phyloP scores from a whole-genome alignment of 352 stramenopile species.

The Globisporangium heterothallicum region DNA sequence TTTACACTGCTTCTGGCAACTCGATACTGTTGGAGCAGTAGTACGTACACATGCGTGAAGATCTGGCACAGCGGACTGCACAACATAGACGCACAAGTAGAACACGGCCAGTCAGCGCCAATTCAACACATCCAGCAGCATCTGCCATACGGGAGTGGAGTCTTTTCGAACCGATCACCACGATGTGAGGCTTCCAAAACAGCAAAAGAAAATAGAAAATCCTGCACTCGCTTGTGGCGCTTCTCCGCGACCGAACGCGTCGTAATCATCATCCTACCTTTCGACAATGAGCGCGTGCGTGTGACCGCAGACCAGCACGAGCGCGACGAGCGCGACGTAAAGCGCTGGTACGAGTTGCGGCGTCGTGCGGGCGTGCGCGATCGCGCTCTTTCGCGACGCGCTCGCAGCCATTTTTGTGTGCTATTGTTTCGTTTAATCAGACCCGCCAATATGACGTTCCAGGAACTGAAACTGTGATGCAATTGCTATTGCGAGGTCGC shows the following conservation, averaged over 20 bases:
- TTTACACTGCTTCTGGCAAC: not conserved
- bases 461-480: not conserved
- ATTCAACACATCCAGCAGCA: too few relatives aligned
- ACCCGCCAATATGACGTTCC: not conserved
- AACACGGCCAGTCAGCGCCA: conserved; percentile 2
- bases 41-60: conserved; percentile 65
- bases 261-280: conserved; percentile 28
- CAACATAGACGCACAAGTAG: conserved; percentile 1
- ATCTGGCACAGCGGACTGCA: conserved; percentile 43
- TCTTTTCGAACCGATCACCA: too few relatives aligned
- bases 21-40: not conserved
- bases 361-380: not conserved
- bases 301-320: conserved; percentile 6
- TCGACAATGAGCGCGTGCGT: conserved; percentile 39
- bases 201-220: not conserved
- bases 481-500: not conserved
- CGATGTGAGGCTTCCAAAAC: not conserved
- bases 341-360: not conserved
- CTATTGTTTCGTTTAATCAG: too few relatives aligned
- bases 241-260: not conserved
- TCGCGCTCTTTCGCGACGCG: too few relatives aligned
- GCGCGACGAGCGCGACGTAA: conserved; percentile 13
- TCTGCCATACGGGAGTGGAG: too few relatives aligned
- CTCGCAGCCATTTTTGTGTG: too few relatives aligned
- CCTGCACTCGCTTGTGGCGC: not conserved